Evolutionary conservation across 177 flowering plant genomes (phyloP).

Genomic region (Vitis hybrid): DNA sequence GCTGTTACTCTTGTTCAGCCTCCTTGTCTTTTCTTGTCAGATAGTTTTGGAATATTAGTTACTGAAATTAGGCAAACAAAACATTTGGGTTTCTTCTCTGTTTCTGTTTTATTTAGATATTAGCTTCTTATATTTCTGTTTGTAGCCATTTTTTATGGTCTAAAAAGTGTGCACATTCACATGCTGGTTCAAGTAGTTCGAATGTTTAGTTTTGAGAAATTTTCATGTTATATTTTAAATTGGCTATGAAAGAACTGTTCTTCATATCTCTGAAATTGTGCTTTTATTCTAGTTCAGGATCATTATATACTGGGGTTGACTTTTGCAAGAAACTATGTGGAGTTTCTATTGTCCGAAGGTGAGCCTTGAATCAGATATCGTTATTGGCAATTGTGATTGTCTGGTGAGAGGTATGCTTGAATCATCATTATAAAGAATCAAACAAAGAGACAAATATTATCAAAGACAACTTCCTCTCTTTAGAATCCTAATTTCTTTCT

Average conservation of each 20-base stretch:
- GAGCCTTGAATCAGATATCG: slow-evolving; percentile 34
- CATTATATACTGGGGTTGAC: slow-evolving; percentile 94
- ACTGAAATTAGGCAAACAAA: no score
- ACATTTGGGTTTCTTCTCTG: no score
- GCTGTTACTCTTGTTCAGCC: neutral
- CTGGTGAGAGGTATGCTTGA: neutral
- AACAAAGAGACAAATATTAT: no score
- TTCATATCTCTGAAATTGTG: slow-evolving; percentile 3
- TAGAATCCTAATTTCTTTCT: neutral
- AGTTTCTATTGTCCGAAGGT: slow-evolving; percentile 97
- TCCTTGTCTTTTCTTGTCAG: no score
- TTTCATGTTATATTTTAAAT: neutral
- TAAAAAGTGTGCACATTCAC: no score
- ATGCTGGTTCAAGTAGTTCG: neutral
- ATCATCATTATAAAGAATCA: no score
- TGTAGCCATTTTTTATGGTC: no score
- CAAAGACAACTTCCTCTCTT: no score
- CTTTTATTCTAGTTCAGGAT: slow-evolving; percentile 48
- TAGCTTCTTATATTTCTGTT: no score
- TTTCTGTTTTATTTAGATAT: no score
- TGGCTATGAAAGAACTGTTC: no score
- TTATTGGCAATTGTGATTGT: slow-evolving; percentile 2
- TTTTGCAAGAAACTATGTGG: slow-evolving; percentile 99
- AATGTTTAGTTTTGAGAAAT: neutral
- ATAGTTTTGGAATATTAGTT: no score